Evolutionary conservation across 140 eudicot genomes (phyloP), one percentile per base, ranked within the genome.

Genomic region (Bidens hawaiensis): DNA sequence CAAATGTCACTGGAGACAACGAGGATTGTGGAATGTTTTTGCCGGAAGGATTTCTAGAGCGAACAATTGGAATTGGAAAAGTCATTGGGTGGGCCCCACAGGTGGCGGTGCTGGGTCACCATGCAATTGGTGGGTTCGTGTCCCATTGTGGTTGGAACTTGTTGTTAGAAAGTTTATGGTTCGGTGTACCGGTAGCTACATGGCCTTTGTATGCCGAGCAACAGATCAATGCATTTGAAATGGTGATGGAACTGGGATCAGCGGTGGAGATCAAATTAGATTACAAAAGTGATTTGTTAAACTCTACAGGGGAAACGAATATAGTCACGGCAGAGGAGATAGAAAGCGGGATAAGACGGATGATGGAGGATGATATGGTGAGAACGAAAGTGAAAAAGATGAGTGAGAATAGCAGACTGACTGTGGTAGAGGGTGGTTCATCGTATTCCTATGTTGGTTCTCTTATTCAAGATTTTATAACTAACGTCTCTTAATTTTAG

Each of bases 71-170:
- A 25, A 57, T 25, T 0, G 80, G 83, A 31, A 73, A 57, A 63
- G 79, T 78, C 28, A 68, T 74, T 0, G 83, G 83, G 67, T 78
- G 83, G 83, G 83, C 79, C 17, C 83, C 79, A 3, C 79, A 73
- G 21, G 76, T 73, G 31, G 59, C 24, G 1, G n/a, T 78, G 41
- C 14, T 74, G 42, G 70, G 74, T 14, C 77, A 78, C 40, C 6
- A 0, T 18, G 72, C 79, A 1, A 24, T 78, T 0, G 74, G 77
- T 17, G 79, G 77, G 15, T 74, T 78, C 4, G 83, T 78, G 21
- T 58, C 76, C 4, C 83, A 78, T 21, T 78, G 83, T 0, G 79
- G 83, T 24, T 78, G 83, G 83, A 73, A 73, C 66, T 78, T 75
- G 2, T 33, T 46, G 30, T 28, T 78, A 51, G 82, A 72, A 61